Conservation (phyloP, 495 filamentous ascomycete species). For the Penicillium steckii region DNA sequence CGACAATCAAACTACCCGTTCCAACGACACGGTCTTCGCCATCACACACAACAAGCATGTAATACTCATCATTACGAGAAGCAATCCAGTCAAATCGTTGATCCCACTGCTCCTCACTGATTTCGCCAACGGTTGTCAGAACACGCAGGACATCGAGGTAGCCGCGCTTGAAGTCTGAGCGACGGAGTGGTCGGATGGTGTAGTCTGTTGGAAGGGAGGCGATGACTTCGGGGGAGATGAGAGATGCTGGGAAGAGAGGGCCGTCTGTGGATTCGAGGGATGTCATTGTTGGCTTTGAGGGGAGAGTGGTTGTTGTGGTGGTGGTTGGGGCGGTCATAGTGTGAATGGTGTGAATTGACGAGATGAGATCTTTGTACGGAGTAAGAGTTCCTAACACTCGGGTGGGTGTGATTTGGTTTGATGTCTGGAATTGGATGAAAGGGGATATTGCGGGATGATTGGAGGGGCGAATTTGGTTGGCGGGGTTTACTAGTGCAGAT, state of each 20-base stretch:
- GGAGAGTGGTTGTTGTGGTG: constrained; percentile 9
- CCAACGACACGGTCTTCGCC: constrained; percentile 70
- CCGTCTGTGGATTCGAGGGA: constrained; percentile 44
- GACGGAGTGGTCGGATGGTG: constrained; percentile 74
- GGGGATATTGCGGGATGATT: constrained; percentile 8
- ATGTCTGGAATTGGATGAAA: constrained; percentile 1
- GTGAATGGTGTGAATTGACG: background rate
- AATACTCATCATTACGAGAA: constrained; percentile 77
- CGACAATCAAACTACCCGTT: constrained; percentile 82
- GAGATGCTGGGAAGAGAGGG: constrained; percentile 70
- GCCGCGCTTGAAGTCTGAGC: constrained; percentile 67
- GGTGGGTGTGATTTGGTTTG: background rate
- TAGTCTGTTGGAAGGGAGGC: constrained; percentile 76
- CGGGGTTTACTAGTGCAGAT: constrained; percentile 23
- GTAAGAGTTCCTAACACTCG: too few relatives aligned
- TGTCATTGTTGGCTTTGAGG: constrained; percentile 16
- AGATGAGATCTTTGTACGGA: background rate
- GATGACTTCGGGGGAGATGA: constrained; percentile 75
- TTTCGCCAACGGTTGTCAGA: constrained; percentile 89
- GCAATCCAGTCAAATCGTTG: constrained; percentile 83
- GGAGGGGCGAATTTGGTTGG: constrained; percentile 20
- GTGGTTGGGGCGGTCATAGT: constrained; percentile 21
- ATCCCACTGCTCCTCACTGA: constrained; percentile 70
- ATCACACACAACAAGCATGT: constrained; percentile 79
- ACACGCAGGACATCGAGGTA: constrained; percentile 91